These are phyloP conservation scores for Torrubiellomyces zombiae DNA, from an alignment of 2,329 filamentous ascomycete species.

Conservation along the genomic window DNA sequence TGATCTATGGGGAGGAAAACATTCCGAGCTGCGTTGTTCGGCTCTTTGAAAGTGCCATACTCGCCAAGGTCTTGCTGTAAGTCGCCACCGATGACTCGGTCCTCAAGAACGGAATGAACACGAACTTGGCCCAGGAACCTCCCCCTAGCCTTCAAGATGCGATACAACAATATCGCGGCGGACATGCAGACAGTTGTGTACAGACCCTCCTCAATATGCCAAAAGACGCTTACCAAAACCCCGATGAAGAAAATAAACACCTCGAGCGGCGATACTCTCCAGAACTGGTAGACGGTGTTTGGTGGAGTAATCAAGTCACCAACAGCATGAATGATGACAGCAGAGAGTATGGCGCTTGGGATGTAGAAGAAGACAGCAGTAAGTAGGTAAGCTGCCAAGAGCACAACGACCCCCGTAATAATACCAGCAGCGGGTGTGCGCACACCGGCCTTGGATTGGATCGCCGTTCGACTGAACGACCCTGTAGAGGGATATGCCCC, in stretches of 20 bases:
- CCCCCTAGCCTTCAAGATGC: slow-evolving; percentile 67
- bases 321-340: slow-evolving; percentile 91
- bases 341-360: slow-evolving; percentile 61
- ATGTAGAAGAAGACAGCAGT: slow-evolving; percentile 90
- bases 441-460: slow-evolving; percentile 93
- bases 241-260: slow-evolving; percentile 86
- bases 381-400: slow-evolving; percentile 79
- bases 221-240: slow-evolving; percentile 79
- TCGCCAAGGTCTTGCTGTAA: slow-evolving; percentile 26
- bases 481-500: slow-evolving; percentile 87
- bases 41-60: slow-evolving; percentile 38
- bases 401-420: slow-evolving; percentile 70
- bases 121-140: slow-evolving; percentile 53
- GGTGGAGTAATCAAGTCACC: slow-evolving; percentile 83
- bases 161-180: slow-evolving; percentile 62
- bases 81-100: slow-evolving; percentile 53
- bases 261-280: slow-evolving; percentile 80
- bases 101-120: slow-evolving; percentile 68
- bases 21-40: slow-evolving; percentile 43
- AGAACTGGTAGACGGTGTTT: slow-evolving; percentile 87
- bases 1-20: slow-evolving; percentile 80
- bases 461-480: slow-evolving; percentile 90
- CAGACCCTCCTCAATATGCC: slow-evolving; percentile 78
- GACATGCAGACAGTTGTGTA: slow-evolving; percentile 74
- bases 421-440: slow-evolving; percentile 80